Base-by-base conservation (phyloP, 1,284 basidiomycete species). In the Chiua sp. region DNA sequence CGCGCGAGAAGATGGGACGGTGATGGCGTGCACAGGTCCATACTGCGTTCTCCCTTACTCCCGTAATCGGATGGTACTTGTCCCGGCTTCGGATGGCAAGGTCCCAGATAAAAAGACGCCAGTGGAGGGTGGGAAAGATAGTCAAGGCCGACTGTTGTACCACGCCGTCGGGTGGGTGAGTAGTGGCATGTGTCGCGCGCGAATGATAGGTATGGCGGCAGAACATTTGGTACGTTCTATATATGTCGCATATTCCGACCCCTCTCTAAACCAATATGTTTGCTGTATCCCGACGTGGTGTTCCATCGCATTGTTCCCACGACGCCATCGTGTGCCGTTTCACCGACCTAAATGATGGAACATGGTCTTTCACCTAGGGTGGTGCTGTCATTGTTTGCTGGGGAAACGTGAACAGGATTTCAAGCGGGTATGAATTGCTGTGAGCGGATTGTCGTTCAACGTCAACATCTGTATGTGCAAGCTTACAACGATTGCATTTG, bases 171-270 rank as follows among this genome's bases (percentile, higher is more conserved):
- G 50, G 18, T 28, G 26, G 39, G 33, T 48, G 16, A 42, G 44
- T 16, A 12, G 32, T 8, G 8, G n/a, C n/a, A n/a, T 20, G 4
- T n/a, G 33, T 11, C 23, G 4, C 4, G 33, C 6, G 35, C 59
- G 47, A 23, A 62, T 55, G 52, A 55, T 63, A 5, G 55, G 49
- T 7, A 51, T 49, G 42, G 51, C 54, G 6, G 55, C 60, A 3
- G 33, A 46, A 44, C 55, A 62, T 23, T 16, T 55, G 6, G 61
- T 55, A 35, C 46, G 60, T 58, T 30, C 7, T 22, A 16, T 32
- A 12, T 8, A 11, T 52, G 5, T 37, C 23, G 28, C 12, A n/a
- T 11, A 42, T n/a, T 42, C 39, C 18, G 10, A 42, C 10, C 39
- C 5, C 39, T 10, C 10, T 3, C 18, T 42, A 20, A 42, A 42